A percentile compares a stretch with the other conserved stretches of the same genome.
These are phyloP conservation scores for Malus hybrid DNA, from an alignment of 331 rosid species.

Conservation along the genomic window DNA sequence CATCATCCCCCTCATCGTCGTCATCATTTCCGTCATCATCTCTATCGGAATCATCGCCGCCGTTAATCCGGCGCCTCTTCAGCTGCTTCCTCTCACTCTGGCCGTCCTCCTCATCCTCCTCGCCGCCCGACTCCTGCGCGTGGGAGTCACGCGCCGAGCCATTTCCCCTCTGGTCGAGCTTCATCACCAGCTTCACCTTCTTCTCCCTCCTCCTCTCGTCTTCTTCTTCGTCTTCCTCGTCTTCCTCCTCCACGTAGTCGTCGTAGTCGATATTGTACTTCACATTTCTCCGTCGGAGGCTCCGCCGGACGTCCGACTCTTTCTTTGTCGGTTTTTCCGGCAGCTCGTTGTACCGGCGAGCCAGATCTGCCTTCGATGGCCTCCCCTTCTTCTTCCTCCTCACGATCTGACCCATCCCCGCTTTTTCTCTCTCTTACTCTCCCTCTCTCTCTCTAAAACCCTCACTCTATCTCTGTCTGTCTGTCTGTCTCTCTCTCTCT, in stretches of 20 bases:
- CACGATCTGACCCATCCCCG: constrained; percentile 85
- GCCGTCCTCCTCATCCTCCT: constrained; percentile 19
- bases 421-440: neutral
- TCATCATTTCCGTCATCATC: constrained; percentile 32
- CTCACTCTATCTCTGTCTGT: neutral
- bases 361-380: constrained; percentile 93
- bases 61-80: constrained; percentile 40
- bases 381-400: constrained; percentile 95
- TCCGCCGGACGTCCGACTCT: constrained; percentile 51
- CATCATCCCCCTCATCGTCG: constrained; percentile 26
- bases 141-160: constrained; percentile 32
- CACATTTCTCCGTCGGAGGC: constrained; percentile 68
- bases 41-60: constrained; percentile 22
- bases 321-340: constrained; percentile 6
- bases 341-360: constrained; percentile 47
- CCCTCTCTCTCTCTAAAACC: neutral
- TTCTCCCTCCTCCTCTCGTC: constrained; percentile 65
- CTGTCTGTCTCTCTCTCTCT: constrained; percentile 16
- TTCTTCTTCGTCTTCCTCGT: constrained; percentile 65
- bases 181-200: constrained; percentile 79
- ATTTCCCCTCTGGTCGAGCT: constrained; percentile 42
- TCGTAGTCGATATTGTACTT: constrained; percentile 75
- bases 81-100: constrained; percentile 28
- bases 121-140: constrained; percentile 34
- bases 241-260: constrained; percentile 61